phyloP scores from a whole-genome alignment of 1,284 basidiomycete genomes.

The Melanopsichium pennsylvanicum region DNA sequence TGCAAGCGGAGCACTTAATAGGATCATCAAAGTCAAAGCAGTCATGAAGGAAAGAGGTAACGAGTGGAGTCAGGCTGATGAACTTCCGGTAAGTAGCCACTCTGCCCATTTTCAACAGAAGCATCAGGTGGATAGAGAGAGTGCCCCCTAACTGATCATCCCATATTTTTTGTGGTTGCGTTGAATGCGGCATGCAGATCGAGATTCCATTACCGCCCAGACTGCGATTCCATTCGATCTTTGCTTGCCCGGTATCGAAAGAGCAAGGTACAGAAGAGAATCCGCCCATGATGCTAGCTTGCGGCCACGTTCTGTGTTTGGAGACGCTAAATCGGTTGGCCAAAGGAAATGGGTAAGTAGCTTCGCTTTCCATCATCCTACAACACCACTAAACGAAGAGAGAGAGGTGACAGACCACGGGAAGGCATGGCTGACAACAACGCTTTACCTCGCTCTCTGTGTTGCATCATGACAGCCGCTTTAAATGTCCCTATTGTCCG shows the following conservation, averaged over 20 bases:
- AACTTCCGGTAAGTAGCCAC: conserved; percentile 83
- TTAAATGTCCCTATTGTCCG: conserved; percentile 65
- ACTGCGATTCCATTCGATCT: conserved; percentile 88
- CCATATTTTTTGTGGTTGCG: no score
- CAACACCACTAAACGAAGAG: no score
- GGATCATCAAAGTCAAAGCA: conserved; percentile 88
- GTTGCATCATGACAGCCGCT: conserved; percentile 6
- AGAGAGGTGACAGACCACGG: no score
- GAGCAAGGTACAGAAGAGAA: conserved; percentile 92
- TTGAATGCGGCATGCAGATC: no score
- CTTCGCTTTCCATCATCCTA: no score
- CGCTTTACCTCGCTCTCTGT: no score
- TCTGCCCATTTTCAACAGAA: no score
- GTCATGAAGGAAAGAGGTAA: conserved; percentile 90
- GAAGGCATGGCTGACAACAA: no score
- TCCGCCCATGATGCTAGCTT: conserved; percentile 96
- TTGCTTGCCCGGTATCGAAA: conserved; percentile 96
- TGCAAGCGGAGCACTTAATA: conserved; percentile 82
- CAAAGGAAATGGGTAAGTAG: conserved; percentile 78
- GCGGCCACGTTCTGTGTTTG: conserved; percentile 74
- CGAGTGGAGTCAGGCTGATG: conserved; percentile 87
- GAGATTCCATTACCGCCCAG: conserved; percentile 85
- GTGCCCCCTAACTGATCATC: no score
- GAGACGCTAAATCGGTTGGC: conserved; percentile 54
- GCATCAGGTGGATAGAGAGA: no score